A percentile compares a stretch with the other conserved stretches of the same genome.
These are phyloP conservation scores for Posidonia australis DNA, from an alignment of 106 monocot species.

Conservation along the genomic window DNA sequence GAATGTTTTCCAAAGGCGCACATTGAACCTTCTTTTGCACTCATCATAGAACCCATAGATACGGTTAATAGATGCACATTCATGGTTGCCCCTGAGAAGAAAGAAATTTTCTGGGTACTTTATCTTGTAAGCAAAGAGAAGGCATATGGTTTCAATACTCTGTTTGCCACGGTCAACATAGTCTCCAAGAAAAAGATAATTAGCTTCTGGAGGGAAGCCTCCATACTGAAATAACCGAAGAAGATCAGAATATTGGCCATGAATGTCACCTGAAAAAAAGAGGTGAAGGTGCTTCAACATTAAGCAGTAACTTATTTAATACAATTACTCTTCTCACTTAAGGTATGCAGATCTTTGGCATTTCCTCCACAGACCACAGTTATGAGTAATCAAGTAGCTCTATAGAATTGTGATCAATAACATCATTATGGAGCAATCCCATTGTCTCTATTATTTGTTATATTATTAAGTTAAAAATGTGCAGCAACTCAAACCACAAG, in stretches of 20 bases:
- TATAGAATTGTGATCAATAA: too few relatives aligned
- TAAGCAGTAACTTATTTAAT: background rate
- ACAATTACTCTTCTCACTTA: background rate
- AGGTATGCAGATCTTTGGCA: background rate
- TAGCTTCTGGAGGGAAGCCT: conserved; percentile 16
- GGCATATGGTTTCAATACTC: conserved; percentile 22
- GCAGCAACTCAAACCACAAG: too few relatives aligned
- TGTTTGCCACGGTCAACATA: conserved; percentile 27
- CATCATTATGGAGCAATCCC: too few relatives aligned
- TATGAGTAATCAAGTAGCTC: too few relatives aligned
- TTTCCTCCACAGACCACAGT: too few relatives aligned
- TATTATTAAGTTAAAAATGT: too few relatives aligned
- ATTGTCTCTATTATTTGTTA: too few relatives aligned
- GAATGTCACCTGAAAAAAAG: conserved; percentile 17
- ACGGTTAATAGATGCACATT: conserved; percentile 23
- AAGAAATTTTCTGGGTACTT: conserved; percentile 23
- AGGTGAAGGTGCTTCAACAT: background rate
- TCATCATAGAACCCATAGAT: conserved; percentile 26
- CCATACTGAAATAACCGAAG: conserved; percentile 20
- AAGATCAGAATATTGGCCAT: conserved; percentile 22
- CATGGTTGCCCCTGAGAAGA: conserved; percentile 20
- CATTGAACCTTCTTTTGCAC: conserved; percentile 17
- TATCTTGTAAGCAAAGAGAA: conserved; percentile 21
- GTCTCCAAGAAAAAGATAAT: conserved; percentile 24
- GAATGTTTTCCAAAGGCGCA: conserved; percentile 17